Evolutionary conservation across 179 eudicot genomes (phyloP).

Genomic region (Heliamphora pulchella): DNA sequence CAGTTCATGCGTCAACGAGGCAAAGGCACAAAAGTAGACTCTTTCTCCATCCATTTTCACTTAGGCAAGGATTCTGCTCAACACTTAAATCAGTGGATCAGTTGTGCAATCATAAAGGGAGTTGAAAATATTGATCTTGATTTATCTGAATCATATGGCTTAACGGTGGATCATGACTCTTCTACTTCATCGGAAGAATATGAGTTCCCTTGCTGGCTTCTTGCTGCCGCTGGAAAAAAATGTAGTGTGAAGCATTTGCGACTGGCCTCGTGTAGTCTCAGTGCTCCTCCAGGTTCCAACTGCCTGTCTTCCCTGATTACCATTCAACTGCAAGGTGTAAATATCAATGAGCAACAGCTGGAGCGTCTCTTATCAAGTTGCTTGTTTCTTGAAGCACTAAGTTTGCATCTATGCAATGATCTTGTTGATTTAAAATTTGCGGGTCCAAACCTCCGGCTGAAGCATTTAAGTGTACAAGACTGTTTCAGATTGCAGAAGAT

Average conservation of each 20-base stretch:
- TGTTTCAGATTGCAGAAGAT: slow-evolving; percentile 23
- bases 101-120: slow-evolving; percentile 16
- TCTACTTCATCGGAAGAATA: slow-evolving; percentile 4
- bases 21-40: slow-evolving; percentile 19
- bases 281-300: slow-evolving; percentile 5
- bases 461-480: slow-evolving; percentile 15
- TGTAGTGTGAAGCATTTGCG: slow-evolving; percentile 17
- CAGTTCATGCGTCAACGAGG: slow-evolving; percentile 12
- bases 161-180: background rate
- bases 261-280: slow-evolving; percentile 20
- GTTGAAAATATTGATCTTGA: slow-evolving; percentile 23
- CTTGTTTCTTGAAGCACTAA: slow-evolving; percentile 22
- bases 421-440: slow-evolving; percentile 17
- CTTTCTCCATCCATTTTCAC: slow-evolving; percentile 15
- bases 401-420: slow-evolving; percentile 18
- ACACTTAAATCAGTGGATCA: slow-evolving; percentile 21
- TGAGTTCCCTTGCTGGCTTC: slow-evolving; percentile 14
- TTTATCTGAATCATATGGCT: slow-evolving; percentile 14
- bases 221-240: slow-evolving; percentile 13
- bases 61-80: slow-evolving; percentile 13
- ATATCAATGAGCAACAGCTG: slow-evolving; percentile 18
- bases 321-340: slow-evolving; percentile 17
- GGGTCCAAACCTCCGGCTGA: slow-evolving; percentile 18
- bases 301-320: slow-evolving; percentile 21
- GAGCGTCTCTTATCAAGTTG: slow-evolving; percentile 18